Base-by-base conservation (phyloP, 139 green algal species). In the Tetraselmis chui region DNA sequence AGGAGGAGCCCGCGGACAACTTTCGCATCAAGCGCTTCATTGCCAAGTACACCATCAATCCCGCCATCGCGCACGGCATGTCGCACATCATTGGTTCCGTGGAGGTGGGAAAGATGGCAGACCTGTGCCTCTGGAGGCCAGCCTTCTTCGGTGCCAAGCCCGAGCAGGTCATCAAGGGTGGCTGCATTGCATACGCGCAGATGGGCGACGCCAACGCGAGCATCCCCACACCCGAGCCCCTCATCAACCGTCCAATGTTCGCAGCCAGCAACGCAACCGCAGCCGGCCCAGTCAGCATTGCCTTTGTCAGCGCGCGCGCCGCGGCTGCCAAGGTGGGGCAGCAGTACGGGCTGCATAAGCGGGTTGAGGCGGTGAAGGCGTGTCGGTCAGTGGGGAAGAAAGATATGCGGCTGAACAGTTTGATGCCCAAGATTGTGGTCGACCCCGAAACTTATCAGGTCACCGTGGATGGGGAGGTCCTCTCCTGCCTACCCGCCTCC, bases 31-130 rank as follows among this genome's bases (percentile, higher is more conserved):
- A 88, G 78, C 87, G 87, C 25, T 91, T 89, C 76, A 74, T 91
- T 2, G 83, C 87, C 0, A 91, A 91, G 81, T 91, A 91, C 75
- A 91, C 87, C 23, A 91, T 91, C 30, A 91, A 91, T 28, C 87
- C 87, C 0, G 79, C 85, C 29, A 83, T 91, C 77, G 85, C 85
- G 26, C 87, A 91, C 76, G 87, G 87, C 27, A 82, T 91, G 30
- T 83, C 81, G 24, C 83, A 91, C 80, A 2, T 84, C 32, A 74
- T 91, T 27, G 85, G 85, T 11, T 85, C 75, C 29, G 82, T 89
- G n/a, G 85, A 91, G 78, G 86, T 89, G 28, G 85, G 85, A 26
- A 91, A 91, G 82, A 27, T 89, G 78, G 87, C 87, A 26, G 87
- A 91, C 76, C 76, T 91, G 27, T 76, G 82, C 67, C 45, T 91